Evolutionary conservation across 2,329 filamentous ascomycete genomes (phyloP).

Genomic region (Trichothecium roseum): DNA sequence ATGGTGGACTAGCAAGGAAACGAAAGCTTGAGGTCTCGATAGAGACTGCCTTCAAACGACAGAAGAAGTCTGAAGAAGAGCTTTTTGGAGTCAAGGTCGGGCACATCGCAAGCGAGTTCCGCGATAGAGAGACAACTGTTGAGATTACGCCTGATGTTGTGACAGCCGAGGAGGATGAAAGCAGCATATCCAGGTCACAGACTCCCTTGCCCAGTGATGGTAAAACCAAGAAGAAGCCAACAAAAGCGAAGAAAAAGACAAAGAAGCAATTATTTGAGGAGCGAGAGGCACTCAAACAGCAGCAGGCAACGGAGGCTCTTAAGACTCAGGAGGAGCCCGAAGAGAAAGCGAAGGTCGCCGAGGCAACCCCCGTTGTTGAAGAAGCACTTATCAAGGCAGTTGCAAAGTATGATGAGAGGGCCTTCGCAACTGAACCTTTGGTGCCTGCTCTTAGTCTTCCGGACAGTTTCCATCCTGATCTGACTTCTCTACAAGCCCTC

Average conservation of each 20-base stretch:
- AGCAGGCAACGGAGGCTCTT: slow-evolving; percentile 35
- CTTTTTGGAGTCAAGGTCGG: slow-evolving; percentile 57
- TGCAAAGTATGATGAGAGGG: slow-evolving; percentile 34
- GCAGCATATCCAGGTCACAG: slow-evolving; percentile 32
- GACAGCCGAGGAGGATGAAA: slow-evolving; percentile 34
- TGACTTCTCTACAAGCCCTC: slow-evolving; percentile 33
- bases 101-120: slow-evolving; percentile 39
- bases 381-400: slow-evolving; percentile 27
- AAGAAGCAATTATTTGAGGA: slow-evolving; percentile 71
- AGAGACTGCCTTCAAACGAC: slow-evolving; percentile 63
- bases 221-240: slow-evolving; percentile 29
- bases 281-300: slow-evolving; percentile 47
- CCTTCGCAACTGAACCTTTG: slow-evolving; percentile 38
- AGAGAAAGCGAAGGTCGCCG: slow-evolving; percentile 24
- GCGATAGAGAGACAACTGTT: slow-evolving; percentile 34
- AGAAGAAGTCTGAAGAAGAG: slow-evolving; percentile 72
- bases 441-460: slow-evolving; percentile 34
- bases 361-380: slow-evolving; percentile 10
- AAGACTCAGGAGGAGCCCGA: slow-evolving; percentile 23
- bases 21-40: slow-evolving; percentile 61
- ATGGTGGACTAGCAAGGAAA: slow-evolving; percentile 49
- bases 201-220: slow-evolving; percentile 25
- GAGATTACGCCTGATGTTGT: slow-evolving; percentile 40
- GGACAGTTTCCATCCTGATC: slow-evolving; percentile 31
- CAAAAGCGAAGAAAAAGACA: slow-evolving; percentile 60